Evolutionary conservation across 768 basidiomycete genomes (phyloP).

Genomic region (Kwoniella mangroviensis): DNA sequence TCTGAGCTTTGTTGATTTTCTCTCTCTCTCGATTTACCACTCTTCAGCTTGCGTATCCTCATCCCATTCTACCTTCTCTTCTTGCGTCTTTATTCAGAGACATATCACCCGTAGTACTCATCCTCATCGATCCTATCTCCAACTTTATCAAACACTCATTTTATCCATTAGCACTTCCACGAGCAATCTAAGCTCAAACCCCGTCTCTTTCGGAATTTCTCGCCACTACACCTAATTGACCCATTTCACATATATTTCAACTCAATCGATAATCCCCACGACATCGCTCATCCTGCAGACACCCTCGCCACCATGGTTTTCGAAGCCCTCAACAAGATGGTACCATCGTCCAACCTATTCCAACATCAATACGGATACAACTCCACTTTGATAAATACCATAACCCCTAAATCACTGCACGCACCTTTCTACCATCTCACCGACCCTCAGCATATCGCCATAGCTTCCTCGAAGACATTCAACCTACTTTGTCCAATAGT

Average conservation of each 20-base stretch:
- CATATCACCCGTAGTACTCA: neutral
- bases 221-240: constrained; percentile 1
- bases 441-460: constrained; percentile 59
- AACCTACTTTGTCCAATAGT: constrained; percentile 75
- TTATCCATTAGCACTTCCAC: neutral
- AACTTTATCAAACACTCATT: constrained; percentile 2
- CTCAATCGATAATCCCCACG: neutral
- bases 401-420: constrained; percentile 48
- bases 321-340: constrained; percentile 10
- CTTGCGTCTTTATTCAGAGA: too few relatives aligned
- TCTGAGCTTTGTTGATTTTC: constrained; percentile 15
- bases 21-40: neutral
- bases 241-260: constrained; percentile 2
- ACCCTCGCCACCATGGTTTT: constrained; percentile 9
- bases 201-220: constrained; percentile 14
- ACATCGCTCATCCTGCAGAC: neutral
- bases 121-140: constrained; percentile 1
- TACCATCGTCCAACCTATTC: constrained; percentile 8
- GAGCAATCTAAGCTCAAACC: neutral
- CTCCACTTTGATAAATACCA: constrained; percentile 41
- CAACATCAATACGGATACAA: constrained; percentile 33
- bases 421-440: constrained; percentile 60
- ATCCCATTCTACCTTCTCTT: neutral
- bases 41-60: neutral
- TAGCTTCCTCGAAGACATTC: constrained; percentile 71